These are phyloP conservation scores for Xylaria sp. DNA, from an alignment of 2,329 filamentous ascomycete species.

Conservation along the genomic window DNA sequence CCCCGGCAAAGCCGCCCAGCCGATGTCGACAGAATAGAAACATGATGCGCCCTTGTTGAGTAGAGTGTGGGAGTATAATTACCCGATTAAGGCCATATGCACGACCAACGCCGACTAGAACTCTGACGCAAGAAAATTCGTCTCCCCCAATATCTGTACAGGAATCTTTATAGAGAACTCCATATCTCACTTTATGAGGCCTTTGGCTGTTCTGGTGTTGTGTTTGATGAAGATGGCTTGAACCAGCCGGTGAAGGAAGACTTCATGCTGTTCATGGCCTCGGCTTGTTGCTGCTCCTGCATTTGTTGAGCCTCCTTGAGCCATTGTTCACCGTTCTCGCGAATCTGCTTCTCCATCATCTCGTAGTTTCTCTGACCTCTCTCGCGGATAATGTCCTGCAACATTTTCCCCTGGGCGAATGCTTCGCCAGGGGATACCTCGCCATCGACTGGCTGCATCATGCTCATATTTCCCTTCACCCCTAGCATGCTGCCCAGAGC, in stretches of 20 bases:
- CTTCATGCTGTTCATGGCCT: slow-evolving; percentile 94
- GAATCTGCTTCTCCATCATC: slow-evolving; percentile 87
- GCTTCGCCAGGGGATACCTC: slow-evolving; percentile 79
- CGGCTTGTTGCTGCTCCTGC: slow-evolving; percentile 89
- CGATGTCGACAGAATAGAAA: slow-evolving; percentile 27
- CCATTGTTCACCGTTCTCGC: slow-evolving; percentile 94
- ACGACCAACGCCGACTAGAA: slow-evolving; percentile 25
- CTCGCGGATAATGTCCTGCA: slow-evolving; percentile 93
- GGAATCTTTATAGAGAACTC: not conserved
- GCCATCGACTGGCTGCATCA: slow-evolving; percentile 69
- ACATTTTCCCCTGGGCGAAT: slow-evolving; percentile 92
- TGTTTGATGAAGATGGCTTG: slow-evolving; percentile 38
- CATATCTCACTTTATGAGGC: slow-evolving; percentile 36
- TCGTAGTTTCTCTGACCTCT: slow-evolving; percentile 91
- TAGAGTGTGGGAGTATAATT: slow-evolving; percentile 32
- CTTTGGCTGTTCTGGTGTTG: slow-evolving; percentile 32
- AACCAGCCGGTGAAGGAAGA: slow-evolving; percentile 73
- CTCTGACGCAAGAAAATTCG: slow-evolving; percentile 26
- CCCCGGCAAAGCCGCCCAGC: slow-evolving; percentile 17
- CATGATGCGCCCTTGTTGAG: slow-evolving; percentile 28
- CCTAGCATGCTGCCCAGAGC: slow-evolving; percentile 78
- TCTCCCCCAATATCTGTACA: slow-evolving; percentile 27
- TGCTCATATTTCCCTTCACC: slow-evolving; percentile 75
- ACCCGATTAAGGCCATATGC: not conserved
- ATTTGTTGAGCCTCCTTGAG: slow-evolving; percentile 90